Conservation (phyloP, 257 asterid genomes). For the Przewalskia tangutica region DNA sequence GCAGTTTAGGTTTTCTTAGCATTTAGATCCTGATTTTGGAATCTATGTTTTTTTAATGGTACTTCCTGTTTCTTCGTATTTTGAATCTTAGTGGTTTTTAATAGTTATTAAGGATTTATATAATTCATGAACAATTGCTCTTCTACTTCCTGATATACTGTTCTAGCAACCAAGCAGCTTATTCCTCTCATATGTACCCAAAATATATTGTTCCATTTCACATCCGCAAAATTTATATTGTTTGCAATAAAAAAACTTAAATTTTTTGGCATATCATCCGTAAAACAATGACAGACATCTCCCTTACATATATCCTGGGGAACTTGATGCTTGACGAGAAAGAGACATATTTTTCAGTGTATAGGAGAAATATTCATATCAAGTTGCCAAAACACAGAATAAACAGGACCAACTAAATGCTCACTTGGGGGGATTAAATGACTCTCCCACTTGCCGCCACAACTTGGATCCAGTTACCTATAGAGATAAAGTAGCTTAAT, state of each 20-base stretch:
- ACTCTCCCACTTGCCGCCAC: conserved; percentile 50
- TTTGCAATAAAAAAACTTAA: background rate
- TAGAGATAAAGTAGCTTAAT: background rate
- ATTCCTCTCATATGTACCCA: background rate
- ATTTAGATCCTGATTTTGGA: background rate
- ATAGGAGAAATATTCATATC: background rate
- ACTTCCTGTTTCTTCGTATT: background rate
- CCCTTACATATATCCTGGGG: background rate
- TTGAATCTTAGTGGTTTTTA: background rate
- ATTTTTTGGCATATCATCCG: background rate
- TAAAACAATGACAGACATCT: background rate
- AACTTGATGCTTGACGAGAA: background rate
- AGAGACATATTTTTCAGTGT: background rate
- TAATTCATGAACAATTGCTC: background rate
- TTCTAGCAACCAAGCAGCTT: background rate
- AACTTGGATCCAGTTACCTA: conserved; percentile 74
- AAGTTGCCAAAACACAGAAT: background rate
- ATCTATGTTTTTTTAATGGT: background rate
- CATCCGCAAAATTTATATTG: background rate
- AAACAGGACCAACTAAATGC: conserved; percentile 8
- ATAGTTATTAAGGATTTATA: background rate
- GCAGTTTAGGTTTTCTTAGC: background rate
- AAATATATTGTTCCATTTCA: background rate
- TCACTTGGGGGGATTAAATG: conserved; percentile 92
- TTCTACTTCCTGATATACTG: background rate